A percentile compares a stretch with the other conserved stretches of the same genome.
Conservation (phyloP, 2,329 filamentous ascomycete genomes). For the Helicocarpus griseus region DNA sequence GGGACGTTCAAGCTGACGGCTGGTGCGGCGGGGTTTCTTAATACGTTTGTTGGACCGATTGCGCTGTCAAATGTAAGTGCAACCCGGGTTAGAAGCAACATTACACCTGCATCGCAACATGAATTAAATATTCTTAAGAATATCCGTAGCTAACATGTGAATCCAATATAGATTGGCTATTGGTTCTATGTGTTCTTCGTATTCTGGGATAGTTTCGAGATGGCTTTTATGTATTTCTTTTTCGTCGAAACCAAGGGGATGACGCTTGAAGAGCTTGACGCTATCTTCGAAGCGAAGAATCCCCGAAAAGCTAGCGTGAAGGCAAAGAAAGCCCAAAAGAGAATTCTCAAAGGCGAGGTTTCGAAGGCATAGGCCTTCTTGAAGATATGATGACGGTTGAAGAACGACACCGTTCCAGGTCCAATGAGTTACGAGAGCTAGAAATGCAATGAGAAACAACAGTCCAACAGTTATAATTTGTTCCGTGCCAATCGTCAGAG, state of each 20-base stretch:
- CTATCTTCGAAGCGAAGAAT: conserved; percentile 27
- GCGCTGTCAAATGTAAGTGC: not conserved
- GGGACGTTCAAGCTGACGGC: conserved; percentile 26
- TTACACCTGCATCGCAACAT: no score
- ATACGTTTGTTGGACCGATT: conserved; percentile 1
- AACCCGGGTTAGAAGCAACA: no score
- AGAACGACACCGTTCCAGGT: no score
- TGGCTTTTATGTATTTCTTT: conserved; percentile 21
- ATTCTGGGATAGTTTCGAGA: conserved; percentile 20
- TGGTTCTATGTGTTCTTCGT: conserved; percentile 26
- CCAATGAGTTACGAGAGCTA: no score
- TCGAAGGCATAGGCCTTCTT: not conserved
- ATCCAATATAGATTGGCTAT: conserved; percentile 13
- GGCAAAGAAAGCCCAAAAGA: not conserved
- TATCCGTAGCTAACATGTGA: no score
- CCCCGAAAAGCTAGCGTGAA: conserved; percentile 6
- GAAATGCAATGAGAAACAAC: not conserved
- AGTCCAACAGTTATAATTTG: no score
- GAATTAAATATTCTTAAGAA: no score
- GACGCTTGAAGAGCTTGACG: conserved; percentile 29
- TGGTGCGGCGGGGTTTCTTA: not conserved
- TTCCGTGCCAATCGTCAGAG: no score
- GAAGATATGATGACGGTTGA: not conserved
- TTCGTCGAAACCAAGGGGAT: conserved; percentile 26
- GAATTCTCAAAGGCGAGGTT: not conserved